Base-by-base conservation (phyloP, 2,329 filamentous ascomycete species). In the Thielaviopsis ethacetica region DNA sequence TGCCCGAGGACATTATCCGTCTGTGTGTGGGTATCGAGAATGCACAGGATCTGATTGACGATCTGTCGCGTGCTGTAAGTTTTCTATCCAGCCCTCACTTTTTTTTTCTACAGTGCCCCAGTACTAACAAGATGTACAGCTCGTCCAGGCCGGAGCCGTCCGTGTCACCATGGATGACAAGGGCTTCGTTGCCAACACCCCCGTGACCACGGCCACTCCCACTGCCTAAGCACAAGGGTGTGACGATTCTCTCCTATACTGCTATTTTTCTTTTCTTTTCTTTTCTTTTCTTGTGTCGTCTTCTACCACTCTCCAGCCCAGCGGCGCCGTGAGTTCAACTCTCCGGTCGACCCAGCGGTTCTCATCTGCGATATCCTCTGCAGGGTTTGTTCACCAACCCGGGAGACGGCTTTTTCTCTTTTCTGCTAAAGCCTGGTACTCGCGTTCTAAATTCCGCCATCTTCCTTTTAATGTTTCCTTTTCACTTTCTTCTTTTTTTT, bases 11-110 rank as follows among this genome's bases (percentile, higher is more conserved):
- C 70, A 86, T 98, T 62, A 97, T 98, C 66, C 81, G 93, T 59
- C 73, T 98, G 59, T 98, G 93, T 68, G 90, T 98, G 52, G 93
- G 93, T 53, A 98, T 98, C 67, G 93, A 98, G 71, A 93, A 98
- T 71, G 81, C 79, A 3, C 82, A 89, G 65, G 93, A 98, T 74
- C 70, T 98, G 66, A 88, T 97, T 68, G 91, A 97, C 68, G 93
- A 98, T 71, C 74, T 98, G 61, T 86, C 84, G 62, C 83, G 90
- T 65, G 93, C 93, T 65, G 89, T 94, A 82, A 78, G 88, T 83
- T 41, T 53, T 3, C 52, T 22, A 9, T 57, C 51, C 12, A n/a
- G 2, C 6, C 5, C 9, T n/a, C n/a, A 9, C 50, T 13, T 15
- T 17, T 21, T 53, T 52, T 13, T 15, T 17, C 19, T 53, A 49